Percentiles rank a stretch among this genome's conserved stretches.
Evolutionary conservation across 2,329 filamentous ascomycete species (phyloP).

Genomic region (Diaporthe caulivora): DNA sequence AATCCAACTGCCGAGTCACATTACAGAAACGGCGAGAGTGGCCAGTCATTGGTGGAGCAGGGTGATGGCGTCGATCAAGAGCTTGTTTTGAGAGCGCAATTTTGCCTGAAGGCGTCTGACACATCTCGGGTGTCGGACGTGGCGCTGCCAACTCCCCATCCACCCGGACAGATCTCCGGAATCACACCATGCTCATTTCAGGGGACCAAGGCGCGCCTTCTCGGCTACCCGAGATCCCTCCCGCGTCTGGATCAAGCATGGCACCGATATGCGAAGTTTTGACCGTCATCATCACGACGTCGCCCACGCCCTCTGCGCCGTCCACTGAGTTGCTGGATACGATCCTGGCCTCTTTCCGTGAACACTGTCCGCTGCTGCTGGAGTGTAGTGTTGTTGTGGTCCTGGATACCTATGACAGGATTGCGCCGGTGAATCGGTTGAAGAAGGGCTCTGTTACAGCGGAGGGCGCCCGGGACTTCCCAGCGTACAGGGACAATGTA

Average conservation of each 20-base stretch:
- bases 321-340: slow-evolving; percentile 63
- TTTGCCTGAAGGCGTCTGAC: slow-evolving; percentile 31
- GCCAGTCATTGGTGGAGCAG: neutral
- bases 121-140: slow-evolving; percentile 25
- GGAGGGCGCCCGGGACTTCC: slow-evolving; percentile 56
- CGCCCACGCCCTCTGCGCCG: slow-evolving; percentile 66
- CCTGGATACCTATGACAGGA: slow-evolving; percentile 64
- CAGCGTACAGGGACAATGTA: slow-evolving; percentile 61
- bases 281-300: slow-evolving; percentile 66
- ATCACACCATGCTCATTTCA: neutral
- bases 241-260: slow-evolving; percentile 15
- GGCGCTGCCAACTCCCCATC: neutral
- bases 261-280: slow-evolving; percentile 43
- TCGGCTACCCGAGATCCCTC: slow-evolving; percentile 18
- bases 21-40: neutral
- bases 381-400: slow-evolving; percentile 62
- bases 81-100: slow-evolving; percentile 25
- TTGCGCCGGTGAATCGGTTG: slow-evolving; percentile 57
- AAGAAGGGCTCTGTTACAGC: slow-evolving; percentile 67
- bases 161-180: neutral
- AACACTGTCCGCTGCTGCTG: slow-evolving; percentile 56
- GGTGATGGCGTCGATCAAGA: slow-evolving; percentile 29
- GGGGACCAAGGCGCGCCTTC: neutral
- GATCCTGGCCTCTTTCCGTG: slow-evolving; percentile 59
- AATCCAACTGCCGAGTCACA: neutral